These are phyloP conservation scores for Ilyonectria mors-panacis DNA, from an alignment of 2,329 filamentous ascomycete species.

Conservation along the genomic window DNA sequence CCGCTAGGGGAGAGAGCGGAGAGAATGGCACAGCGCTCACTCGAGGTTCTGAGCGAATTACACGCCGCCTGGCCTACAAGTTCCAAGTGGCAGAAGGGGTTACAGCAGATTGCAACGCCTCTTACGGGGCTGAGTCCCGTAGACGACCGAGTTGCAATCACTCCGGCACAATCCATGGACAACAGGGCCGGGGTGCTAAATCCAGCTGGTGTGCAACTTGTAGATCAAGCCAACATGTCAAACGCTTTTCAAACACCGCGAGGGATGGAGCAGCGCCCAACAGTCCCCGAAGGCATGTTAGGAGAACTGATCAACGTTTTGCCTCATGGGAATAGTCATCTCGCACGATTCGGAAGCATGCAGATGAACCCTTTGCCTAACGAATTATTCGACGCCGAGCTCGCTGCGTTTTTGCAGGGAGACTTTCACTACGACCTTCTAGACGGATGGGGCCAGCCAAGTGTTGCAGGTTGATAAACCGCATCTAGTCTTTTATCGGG, in stretches of 20 bases:
- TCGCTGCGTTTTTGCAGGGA: conserved; percentile 32
- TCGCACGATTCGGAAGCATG: conserved; percentile 20
- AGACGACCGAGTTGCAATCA: neutral
- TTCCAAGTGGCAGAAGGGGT: conserved; percentile 38
- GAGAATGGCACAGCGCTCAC: conserved; percentile 43
- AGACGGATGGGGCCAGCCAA: conserved; percentile 21
- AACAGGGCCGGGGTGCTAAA: neutral
- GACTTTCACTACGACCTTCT: conserved; percentile 30
- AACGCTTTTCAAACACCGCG: conserved; percentile 4
- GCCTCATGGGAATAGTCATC: conserved; percentile 18
- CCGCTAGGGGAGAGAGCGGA: conserved; percentile 44
- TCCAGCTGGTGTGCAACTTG: neutral
- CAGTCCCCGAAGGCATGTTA: conserved; percentile 26
- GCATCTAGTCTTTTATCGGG: neutral
- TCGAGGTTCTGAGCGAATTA: conserved; percentile 45
- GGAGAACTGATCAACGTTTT: conserved; percentile 33
- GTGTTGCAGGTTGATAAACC: conserved; percentile 3
- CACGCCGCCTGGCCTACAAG: conserved; percentile 47
- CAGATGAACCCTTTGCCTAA: conserved; percentile 23
- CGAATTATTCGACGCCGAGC: conserved; percentile 30
- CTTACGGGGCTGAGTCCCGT: conserved; percentile 24
- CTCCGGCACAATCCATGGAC: neutral
- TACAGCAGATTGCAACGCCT: conserved; percentile 40
- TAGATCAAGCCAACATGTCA: neutral
- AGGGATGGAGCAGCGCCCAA: conserved; percentile 8